Evolutionary conservation across 2,329 filamentous ascomycete species (phyloP).

Genomic region (Didymella lethalis): DNA sequence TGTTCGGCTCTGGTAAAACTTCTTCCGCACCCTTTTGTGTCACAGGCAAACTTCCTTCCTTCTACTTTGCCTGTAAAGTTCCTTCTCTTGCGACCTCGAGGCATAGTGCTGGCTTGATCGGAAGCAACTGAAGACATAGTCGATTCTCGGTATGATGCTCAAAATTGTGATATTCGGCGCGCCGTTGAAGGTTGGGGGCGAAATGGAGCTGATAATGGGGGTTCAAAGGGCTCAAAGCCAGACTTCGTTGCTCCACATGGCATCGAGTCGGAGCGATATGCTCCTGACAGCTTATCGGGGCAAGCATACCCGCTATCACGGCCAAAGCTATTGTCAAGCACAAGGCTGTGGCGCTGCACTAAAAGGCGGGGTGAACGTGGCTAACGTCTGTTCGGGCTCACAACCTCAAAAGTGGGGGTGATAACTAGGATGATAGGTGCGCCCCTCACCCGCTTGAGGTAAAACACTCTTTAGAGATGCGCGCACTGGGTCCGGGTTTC

Average conservation of each 20-base stretch:
- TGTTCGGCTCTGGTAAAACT: conserved; percentile 95
- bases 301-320: conserved; percentile 26
- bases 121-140: conserved; percentile 32
- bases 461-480: conserved; percentile 6
- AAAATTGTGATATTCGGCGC: conserved; percentile 19
- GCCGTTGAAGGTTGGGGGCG: conserved; percentile 44
- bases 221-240: conserved; percentile 5
- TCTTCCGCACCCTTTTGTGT: conserved; percentile 85
- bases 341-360: conserved; percentile 12
- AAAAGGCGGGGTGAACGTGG: conserved; percentile 29
- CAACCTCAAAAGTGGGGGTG: conserved; percentile 28
- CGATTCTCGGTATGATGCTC: conserved; percentile 1
- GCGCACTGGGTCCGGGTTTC: conserved; percentile 5
- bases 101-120: conserved; percentile 37
- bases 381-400: conserved; percentile 13
- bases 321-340: conserved; percentile 21
- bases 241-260: conserved; percentile 6
- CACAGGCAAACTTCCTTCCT: conserved; percentile 70
- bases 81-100: conserved; percentile 73
- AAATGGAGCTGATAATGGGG: conserved; percentile 38
- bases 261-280: conserved; percentile 20
- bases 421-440: conserved; percentile 1
- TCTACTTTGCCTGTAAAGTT: conserved; percentile 50
- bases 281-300: conserved; percentile 24
- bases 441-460: neutral